Base-by-base conservation (phyloP, 441 rosid genomes). In the Hypseocharis bilobata region DNA sequence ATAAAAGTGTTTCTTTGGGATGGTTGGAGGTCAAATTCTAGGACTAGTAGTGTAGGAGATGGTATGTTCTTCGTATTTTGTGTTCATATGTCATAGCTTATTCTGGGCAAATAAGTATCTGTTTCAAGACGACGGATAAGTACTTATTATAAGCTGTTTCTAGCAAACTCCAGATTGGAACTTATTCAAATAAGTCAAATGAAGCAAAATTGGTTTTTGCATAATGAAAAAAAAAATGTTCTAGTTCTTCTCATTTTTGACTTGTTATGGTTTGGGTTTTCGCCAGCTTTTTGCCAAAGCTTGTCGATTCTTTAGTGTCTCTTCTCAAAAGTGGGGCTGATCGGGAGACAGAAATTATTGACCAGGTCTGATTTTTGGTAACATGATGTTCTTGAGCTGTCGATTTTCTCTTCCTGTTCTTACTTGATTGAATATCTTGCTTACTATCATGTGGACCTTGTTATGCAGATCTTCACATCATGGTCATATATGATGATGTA, bases 291-390 rank as follows among this genome's bases (percentile, higher is more conserved):
- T 77, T 93, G 66, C 90, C 96, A 1, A 79, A 81, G 62, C 60
- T 91, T 81, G 85, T 73, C 51, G 84, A 80, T 69, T 80, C 96
- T 54, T 68, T 87, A 16, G 80, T 76, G 51, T 66, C 73, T 67
- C 93, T 91, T 54, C 87, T 93, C 30, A 64, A 86, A 74, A 79
- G 70, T 80, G 97, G 97, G 67, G 99, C 88, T 22, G 86, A 87
- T 63, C 86, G 88, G 70, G 99, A 91, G 74, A 84, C 99, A 23
- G 97, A 91, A 71, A 86, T 88, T 70, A 72, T 93, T 72, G 90
- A 93, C 80, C 95, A 90, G 98, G 98, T 92, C 63, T 65, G 23
- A 52, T 65, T 77, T 76, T 32, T 30, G 60, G 66, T 69, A 60
- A 38, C 13, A 1, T 38, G 45, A 20, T 65, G 55, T 67, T 56